Conservation (phyloP, 1,284 basidiomycete species). For the Papiliotrema nemorosa region DNA sequence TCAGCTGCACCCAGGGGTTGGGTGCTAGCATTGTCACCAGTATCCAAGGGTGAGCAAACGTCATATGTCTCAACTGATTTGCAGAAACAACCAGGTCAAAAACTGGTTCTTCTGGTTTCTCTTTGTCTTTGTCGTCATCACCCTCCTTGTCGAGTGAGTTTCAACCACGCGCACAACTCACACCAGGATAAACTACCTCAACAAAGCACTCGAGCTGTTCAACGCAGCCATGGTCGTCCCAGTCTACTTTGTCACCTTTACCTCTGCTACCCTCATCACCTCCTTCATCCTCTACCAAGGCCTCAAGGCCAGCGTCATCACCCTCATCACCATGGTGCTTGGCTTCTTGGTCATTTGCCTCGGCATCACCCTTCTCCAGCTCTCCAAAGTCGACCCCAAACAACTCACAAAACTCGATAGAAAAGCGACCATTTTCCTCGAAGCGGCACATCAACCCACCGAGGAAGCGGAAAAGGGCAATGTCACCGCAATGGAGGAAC, state of each 20-base stretch:
- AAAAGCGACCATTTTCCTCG: constrained; percentile 76
- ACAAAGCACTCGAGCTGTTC: constrained; percentile 93
- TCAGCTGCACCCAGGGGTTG: constrained; percentile 91
- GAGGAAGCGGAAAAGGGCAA: constrained; percentile 53
- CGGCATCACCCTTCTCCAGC: constrained; percentile 90
- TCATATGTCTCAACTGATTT: neutral
- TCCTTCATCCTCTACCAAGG: constrained; percentile 88
- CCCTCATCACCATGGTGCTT: constrained; percentile 83
- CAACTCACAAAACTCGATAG: constrained; percentile 71
- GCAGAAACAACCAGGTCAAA: constrained; percentile 47
- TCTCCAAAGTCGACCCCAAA: constrained; percentile 66
- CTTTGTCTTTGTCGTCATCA: constrained; percentile 76
- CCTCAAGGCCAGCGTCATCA: constrained; percentile 65
- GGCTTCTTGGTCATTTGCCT: constrained; percentile 66
- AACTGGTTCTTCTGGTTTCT: constrained; percentile 83
- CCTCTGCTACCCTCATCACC: constrained; percentile 82
- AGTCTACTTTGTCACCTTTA: constrained; percentile 65
- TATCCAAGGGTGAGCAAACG: constrained; percentile 62
- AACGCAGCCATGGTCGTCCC: constrained; percentile 79
- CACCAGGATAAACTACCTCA: constrained; percentile 88
- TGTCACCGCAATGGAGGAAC: constrained; percentile 47
- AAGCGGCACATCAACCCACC: constrained; percentile 65
- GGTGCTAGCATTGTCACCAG: constrained; percentile 86
- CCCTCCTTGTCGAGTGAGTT: constrained; percentile 53
- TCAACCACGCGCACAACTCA: constrained; percentile 3